Base-by-base conservation (phyloP, 2,329 filamentous ascomycete genomes). In the Fusarium metavorans region DNA sequence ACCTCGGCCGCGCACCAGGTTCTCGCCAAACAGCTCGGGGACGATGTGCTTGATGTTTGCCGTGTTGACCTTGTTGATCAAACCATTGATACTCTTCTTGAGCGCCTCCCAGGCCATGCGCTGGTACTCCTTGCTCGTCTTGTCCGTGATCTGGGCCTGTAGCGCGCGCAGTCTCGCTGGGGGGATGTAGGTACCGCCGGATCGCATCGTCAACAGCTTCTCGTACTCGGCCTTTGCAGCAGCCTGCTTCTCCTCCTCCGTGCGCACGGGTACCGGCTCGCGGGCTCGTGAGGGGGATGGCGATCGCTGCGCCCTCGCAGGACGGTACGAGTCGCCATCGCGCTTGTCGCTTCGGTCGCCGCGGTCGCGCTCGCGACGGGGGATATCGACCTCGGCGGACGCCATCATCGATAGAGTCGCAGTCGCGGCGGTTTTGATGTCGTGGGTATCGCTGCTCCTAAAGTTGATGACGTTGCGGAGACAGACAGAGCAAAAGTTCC, bases 1-100 rank as follows among this genome's bases (percentile, higher is more conserved):
- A 23, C 97, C 97, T 69, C 97, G 90, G 8, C 97, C 97, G 67
- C 97, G 92, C 45, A 99, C 88, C 78, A 99, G 85, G 82, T 99
- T 99, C 87, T 99, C 97, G 59, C 92, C 91, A 84, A 99, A 99
- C 54, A 99, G 88, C 85, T 99, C 97, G 2, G 96, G 96, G 27
- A 98, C 95, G 72, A 99, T 98, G 81, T 94, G 90, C 84, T 99
- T 98, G 88, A 99, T 98, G 83, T 99, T 99, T 37, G 94, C 94
- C 66, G 96, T 94, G 84, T 98, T 98, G 87, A 98, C 94, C 87
- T 99, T 99, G 89, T 99, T 99, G 88, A 99, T 98, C 75, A 99
- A 86, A 78, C 97, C 97, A 82, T 99, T 98, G 85, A 99, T 98
- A 58, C 94, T 97, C 87, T 99, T 99, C 87, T 99, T 99, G 80